Evolutionary conservation across 2,329 filamentous ascomycete genomes (phyloP), one percentile per base, ranked within the genome.

Genomic region (Clathrospora elynae): DNA sequence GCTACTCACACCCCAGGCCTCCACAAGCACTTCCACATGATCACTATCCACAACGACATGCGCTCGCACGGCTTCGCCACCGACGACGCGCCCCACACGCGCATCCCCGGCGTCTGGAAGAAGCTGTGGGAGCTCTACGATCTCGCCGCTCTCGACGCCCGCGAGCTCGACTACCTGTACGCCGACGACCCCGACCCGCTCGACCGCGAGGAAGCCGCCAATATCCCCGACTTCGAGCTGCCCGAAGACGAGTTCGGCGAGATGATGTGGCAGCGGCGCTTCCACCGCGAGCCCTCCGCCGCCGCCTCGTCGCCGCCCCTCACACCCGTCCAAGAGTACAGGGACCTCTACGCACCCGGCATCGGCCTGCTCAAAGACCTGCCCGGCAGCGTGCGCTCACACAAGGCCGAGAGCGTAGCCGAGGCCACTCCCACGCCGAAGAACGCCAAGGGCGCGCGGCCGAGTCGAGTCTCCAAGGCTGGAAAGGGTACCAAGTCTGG

Each of bases 101-200:
- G 87, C 46, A 93, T 96, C 55, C 86, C 88, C 0, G 87, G 88
- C 26, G 96, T 99, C 53, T 97, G 93, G 92, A 79, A 81, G 57
- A 97, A 97, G 71, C 78, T 99, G 8, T 75, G 80, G 20, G 83
- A 83, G 22, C 82, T 93, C 50, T 99, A 96, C 73, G 89, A 96
- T 70, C 80, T 97, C 19, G 82, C 87, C 34, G 81, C 86, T 26
- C 85, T 96, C 45, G 90, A 97, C 70, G 89, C 95, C 66, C 84
- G 90, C 59, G 92, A 85, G 68, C 77, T 83, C 48, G 75, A 79
- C 2, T 68, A 78, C n/a, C 72, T 75, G 34, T 77, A 78, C 48
- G 77, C 82, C 23, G 75, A 77, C 20, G 77, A 79, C 20, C 82
- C 86, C 22, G 82, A 83, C 18, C 68, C 47, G 12, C 55, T 66